Evolutionary conservation across 768 basidiomycete species (phyloP).

Genomic region (Psilocybe subaeruginosa): DNA sequence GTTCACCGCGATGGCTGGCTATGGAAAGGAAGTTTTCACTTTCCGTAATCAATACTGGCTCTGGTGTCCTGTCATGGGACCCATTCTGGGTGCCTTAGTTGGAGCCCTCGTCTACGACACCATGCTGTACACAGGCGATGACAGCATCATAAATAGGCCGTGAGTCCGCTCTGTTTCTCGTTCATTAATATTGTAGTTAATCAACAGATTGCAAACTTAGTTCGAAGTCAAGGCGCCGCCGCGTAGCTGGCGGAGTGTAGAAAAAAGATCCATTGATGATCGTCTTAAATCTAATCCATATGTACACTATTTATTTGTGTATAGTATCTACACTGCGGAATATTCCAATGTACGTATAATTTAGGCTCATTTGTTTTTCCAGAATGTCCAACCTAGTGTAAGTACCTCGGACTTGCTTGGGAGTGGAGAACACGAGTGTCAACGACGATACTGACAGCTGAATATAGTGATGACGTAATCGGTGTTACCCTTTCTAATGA

Average conservation of each 20-base stretch:
- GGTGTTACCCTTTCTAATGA: background rate
- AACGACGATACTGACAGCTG: background rate
- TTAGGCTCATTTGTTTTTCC: background rate
- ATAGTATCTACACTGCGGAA: background rate
- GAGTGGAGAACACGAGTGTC: background rate
- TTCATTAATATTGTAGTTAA: background rate
- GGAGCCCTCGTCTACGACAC: constrained; percentile 62
- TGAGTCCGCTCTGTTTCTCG: constrained; percentile 27
- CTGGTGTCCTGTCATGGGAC: constrained; percentile 66
- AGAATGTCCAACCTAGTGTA: background rate
- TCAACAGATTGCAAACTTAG: background rate
- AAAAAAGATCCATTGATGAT: background rate
- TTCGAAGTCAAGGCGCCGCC: constrained; percentile 1
- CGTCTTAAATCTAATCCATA: background rate
- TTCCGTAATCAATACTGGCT: constrained; percentile 69
- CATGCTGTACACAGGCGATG: constrained; percentile 57
- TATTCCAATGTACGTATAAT: too few species aligned
- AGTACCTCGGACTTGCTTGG: background rate
- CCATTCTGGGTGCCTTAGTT: constrained; percentile 59
- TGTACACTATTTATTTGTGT: background rate
- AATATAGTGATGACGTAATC: background rate
- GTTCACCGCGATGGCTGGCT: constrained; percentile 75
- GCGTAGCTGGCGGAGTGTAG: background rate
- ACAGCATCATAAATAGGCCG: constrained; percentile 59
- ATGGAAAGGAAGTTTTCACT: constrained; percentile 55